Base-by-base conservation (phyloP, 2,329 filamentous ascomycete genomes). In the Penicillium sp. region DNA sequence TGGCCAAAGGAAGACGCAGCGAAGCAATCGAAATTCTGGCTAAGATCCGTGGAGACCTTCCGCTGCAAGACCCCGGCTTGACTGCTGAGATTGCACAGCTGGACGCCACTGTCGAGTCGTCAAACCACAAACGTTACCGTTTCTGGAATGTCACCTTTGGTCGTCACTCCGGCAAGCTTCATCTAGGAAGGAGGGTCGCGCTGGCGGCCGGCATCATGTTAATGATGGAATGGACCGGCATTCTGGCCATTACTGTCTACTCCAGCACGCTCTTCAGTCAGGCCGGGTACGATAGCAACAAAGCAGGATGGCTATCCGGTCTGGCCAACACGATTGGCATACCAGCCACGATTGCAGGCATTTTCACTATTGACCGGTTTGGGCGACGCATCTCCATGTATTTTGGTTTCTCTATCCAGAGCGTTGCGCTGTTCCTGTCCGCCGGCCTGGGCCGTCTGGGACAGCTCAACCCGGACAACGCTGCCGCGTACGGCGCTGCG, bases 1-100 rank as follows among this genome's bases (percentile, higher is more conserved):
- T 27, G 25, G 25, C 25, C 25, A 27, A 27, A 27, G 25, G 25
- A 27, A 27, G 25, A 27, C 25, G 25, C 25, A 27, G 25, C 20
- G 44, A 62, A 10, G 45, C 45, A 15, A 23, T 24, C 6, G 27
- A 42, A 3, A 25, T 47, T 44, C 61, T 50, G 24, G 49, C 61
- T 15, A 48, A 56, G 25, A 44, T 59, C 12, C 43, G 32, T 27
- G 32, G 43, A 7, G 43, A 46, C 25, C 15, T 39, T 15, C 23
- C 12, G 5, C 44, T 15, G 15, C n/a, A 15, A n/a, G 44, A 39
- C n/a, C 39, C 39, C 24, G 23, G 10, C 24, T 20, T 42, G 20
- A 27, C 13, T 18, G 24, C 39, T 24, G 39, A 42, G 39, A 27
- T 42, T 15, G 39, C 25, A 27, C 39, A 42, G 23, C 39, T 42